Base-by-base conservation (phyloP, 148 eudicot species). In the Cornus kousa region DNA sequence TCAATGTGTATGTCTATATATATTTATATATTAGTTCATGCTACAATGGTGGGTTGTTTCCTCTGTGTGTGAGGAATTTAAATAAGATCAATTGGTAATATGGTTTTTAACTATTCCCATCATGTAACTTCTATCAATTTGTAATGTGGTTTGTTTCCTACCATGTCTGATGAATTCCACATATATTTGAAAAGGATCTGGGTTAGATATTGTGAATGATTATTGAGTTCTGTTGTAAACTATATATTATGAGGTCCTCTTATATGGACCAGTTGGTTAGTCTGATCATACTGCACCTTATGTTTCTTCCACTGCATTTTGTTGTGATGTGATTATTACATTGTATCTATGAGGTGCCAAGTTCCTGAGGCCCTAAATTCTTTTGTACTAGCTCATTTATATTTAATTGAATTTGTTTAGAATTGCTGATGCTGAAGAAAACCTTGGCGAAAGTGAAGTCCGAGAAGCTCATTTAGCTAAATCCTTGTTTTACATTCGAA, bases 391-490 rank as follows among this genome's bases (percentile, higher is more conserved):
- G 1, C 24, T 62, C 66, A 62, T 62, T 7, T 62, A 17, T n/a
- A 13, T 66, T 19, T 68, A 57, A 74, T 64, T 76, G 20, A 31
- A 73, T 78, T 67, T 64, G 71, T 82, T 67, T 73, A 96, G 99
- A 91, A 96, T 96, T 81, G 89, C 94, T 81, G 99, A 96, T 87
- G 99, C 98, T 71, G 99, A 96, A 84, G 99, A 96, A 79, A 96
- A 96, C 81, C 78, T 96, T 37, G 99, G 99, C 55, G 99, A 96
- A 82, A 96, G 99, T 87, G 99, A 96, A 90, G 98, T 96, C 64
- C 92, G 99, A 70, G 99, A 96, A 91, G 99, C 99, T 85, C 98
- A 96, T 82, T 85, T 96, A 70, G 99, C 97, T 69, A 96, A 96
- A 83, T 96, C 99, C 20, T 82, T 96, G 75, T 92, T 89, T 82